A percentile compares a stretch with the other conserved stretches of the same genome.
Evolutionary conservation across 495 filamentous ascomycete genomes (phyloP).

Genomic region (Melanomma pulvis-pyrius): DNA sequence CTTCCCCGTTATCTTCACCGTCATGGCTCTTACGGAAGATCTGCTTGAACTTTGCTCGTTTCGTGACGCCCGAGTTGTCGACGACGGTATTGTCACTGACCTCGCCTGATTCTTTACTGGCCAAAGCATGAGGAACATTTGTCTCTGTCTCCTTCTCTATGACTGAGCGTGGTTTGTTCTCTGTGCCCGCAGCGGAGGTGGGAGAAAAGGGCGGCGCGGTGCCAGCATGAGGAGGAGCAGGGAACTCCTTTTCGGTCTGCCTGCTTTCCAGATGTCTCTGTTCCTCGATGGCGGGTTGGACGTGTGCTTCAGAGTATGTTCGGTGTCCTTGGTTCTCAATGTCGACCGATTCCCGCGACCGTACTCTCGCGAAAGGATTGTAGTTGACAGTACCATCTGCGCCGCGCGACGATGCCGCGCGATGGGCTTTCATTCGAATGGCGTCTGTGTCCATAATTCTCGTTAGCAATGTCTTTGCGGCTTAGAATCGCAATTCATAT

Average conservation of each 20-base stretch:
- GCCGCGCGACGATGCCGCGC: constrained; percentile 24
- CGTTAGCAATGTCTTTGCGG: neutral
- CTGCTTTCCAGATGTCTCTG: constrained; percentile 14
- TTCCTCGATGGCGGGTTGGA: constrained; percentile 19
- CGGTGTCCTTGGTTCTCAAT: constrained; percentile 7
- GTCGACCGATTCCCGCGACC: constrained; percentile 15
- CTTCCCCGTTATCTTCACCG: constrained; percentile 3
- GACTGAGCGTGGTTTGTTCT: neutral
- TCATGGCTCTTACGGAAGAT: constrained; percentile 21
- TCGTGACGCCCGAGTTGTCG: constrained; percentile 2
- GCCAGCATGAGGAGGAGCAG: constrained; percentile 22
- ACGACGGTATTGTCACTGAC: constrained; percentile 22
- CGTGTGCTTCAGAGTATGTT: constrained; percentile 12
- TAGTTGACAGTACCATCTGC: constrained; percentile 21
- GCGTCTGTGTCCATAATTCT: constrained; percentile 17
- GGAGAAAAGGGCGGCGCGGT: constrained; percentile 22
- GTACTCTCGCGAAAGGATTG: constrained; percentile 33
- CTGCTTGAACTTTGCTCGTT: constrained; percentile 30
- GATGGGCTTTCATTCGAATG: constrained; percentile 32
- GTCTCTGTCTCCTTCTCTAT: neutral
- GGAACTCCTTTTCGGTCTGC: constrained; percentile 28
- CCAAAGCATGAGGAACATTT: neutral
- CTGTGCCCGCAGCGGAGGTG: neutral
- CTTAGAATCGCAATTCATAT: neutral
- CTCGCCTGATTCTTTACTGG: constrained; percentile 23